Conservation (phyloP, 345 rosid genomes). For the Populus euphratica region DNA sequence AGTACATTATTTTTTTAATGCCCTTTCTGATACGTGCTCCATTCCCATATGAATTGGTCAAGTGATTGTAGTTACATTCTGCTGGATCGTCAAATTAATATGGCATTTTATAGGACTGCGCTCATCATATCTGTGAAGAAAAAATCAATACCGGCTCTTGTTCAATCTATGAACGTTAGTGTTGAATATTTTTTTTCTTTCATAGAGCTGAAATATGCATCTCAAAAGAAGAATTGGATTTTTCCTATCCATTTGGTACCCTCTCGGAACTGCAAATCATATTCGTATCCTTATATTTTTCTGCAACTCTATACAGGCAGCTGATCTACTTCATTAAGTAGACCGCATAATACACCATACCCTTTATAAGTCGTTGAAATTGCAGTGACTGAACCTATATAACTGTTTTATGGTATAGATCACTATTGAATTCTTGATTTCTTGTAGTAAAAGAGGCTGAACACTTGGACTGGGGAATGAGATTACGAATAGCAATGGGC, state of each 20-base stretch:
- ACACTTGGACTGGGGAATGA: constrained; percentile 81
- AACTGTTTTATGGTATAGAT: neutral
- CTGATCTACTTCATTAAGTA: neutral
- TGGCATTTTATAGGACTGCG: neutral
- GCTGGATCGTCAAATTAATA: neutral
- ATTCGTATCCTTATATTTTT: neutral
- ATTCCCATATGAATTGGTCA: neutral
- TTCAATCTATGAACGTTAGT: neutral
- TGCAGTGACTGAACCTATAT: neutral
- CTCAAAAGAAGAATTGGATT: neutral
- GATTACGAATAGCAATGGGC: constrained; percentile 81
- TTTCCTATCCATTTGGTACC: neutral
- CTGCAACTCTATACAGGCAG: neutral
- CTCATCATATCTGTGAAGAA: neutral
- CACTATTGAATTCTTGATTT: constrained; percentile 5
- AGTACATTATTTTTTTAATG: constrained; percentile 23
- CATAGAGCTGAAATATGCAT: neutral
- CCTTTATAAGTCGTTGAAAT: neutral
- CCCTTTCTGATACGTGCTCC: neutral
- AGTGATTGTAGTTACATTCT: neutral
- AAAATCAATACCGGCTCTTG: neutral
- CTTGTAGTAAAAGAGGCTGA: constrained; percentile 75
- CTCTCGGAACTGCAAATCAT: neutral
- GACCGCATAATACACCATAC: neutral
- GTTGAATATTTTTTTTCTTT: neutral